These are phyloP conservation scores for Tricholoma matsutake DNA, from an alignment of 768 basidiomycete genomes.

Conservation along the genomic window DNA sequence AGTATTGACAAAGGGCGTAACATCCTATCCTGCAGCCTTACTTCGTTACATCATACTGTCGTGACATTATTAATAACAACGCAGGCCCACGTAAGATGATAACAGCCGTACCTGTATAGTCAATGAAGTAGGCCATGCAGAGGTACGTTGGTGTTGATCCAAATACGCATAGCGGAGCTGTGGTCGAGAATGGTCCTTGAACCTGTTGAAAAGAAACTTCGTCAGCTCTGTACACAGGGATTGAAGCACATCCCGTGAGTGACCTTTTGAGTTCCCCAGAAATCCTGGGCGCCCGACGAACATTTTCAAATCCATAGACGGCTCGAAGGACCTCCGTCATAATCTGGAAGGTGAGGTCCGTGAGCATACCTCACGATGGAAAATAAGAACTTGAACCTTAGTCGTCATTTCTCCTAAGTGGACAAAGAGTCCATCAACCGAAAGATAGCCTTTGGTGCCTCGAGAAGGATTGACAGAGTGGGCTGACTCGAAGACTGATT, in stretches of 20 bases:
- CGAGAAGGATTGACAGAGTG: constrained; percentile 42
- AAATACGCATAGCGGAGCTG: constrained; percentile 57
- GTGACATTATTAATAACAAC: background rate
- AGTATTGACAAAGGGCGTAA: no score
- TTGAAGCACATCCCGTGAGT: constrained; percentile 7
- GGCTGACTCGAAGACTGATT: constrained; percentile 49
- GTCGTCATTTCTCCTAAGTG: constrained; percentile 50
- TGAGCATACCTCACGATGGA: background rate
- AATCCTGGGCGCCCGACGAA: constrained; percentile 65
- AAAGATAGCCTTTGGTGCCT: constrained; percentile 41
- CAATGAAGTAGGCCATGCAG: constrained; percentile 70
- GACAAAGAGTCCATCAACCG: constrained; percentile 45
- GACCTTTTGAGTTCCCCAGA: constrained; percentile 63
- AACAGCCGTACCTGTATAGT: constrained; percentile 46
- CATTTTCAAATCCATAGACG: constrained; percentile 52
- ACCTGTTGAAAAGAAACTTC: constrained; percentile 29
- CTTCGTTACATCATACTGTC: background rate
- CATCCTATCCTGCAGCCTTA: background rate
- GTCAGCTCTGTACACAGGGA: background rate
- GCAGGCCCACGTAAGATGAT: background rate
- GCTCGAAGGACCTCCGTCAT: constrained; percentile 62
- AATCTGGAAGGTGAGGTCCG: constrained; percentile 34
- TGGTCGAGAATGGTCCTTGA: constrained; percentile 44
- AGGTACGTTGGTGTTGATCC: constrained; percentile 42
- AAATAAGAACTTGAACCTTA: constrained; percentile 38